Base-by-base conservation (phyloP, 139 green algal genomes). In the Micromonas pusilla region DNA sequence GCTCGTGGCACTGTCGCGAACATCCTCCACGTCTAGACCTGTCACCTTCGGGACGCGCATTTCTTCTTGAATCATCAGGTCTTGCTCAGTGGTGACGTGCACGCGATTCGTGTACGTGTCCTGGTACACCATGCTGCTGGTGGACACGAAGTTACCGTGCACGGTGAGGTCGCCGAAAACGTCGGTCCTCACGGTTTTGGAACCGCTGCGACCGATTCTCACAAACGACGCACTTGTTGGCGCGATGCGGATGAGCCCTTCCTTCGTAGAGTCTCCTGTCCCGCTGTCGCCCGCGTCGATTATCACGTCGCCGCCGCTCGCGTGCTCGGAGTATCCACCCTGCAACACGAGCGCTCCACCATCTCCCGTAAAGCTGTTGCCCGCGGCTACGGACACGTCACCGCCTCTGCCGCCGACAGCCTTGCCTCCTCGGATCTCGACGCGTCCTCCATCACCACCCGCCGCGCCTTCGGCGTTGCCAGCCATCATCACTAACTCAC, bases 261-360 rank as follows among this genome's bases (percentile, higher is more conserved):
- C 70, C 20, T 63, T 66, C 4, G 30, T n/a, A 9, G 16, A 23
- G 6, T 37, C 70, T 4, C 9, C 4, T 9, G 62, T 68, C 16
- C n/a, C 26, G 39, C 70, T 77, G 28, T 79, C 73, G 20, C 73
- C 73, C 9, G 73, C 73, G 21, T 70, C 57, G 30, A 79, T 20
- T 4, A 79, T 30, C 20, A 79, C 28, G 54, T 70, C 53, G 25
- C 73, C 73, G 30, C 73, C 73, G 37, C 6, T 66, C 5, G 32
- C 70, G 19, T 31, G 5, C n/a, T 33, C 26, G 70, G 38, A 66
- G 5, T 5, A 26, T 13, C 70, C 70, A 21, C 38, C 70, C 21
- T 36, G 38, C 21, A 77, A 5, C 5, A 38, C 33, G 32, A 64
- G 21, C 36, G 52, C 52, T 23, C 73, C 73, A 36, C 73, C 73